phyloP scores from a whole-genome alignment of 2,329 filamentous ascomycete species.

The Arthrobotrys entomopaga region DNA sequence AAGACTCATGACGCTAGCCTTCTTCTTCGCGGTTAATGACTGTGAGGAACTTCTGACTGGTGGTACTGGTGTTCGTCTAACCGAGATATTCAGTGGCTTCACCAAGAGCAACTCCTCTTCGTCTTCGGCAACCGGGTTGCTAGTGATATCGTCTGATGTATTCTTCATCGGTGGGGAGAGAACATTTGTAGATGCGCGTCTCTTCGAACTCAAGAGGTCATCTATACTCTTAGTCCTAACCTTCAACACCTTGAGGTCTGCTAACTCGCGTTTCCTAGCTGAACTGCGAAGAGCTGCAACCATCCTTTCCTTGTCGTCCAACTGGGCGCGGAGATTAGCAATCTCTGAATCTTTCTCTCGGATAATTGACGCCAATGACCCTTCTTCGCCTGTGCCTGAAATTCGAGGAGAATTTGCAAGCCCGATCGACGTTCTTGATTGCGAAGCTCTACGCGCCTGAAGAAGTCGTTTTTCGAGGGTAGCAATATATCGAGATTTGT shows the following conservation, averaged over 20 bases:
- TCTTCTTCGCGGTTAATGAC: slow-evolving; percentile 41
- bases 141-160: slow-evolving; percentile 32
- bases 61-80: slow-evolving; percentile 46
- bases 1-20: slow-evolving; percentile 52
- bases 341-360: slow-evolving; percentile 94
- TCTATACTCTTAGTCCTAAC: slow-evolving; percentile 57
- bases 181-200: slow-evolving; percentile 58
- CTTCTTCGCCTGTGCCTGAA: slow-evolving; percentile 74
- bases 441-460: slow-evolving; percentile 88
- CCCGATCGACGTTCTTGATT: slow-evolving; percentile 83
- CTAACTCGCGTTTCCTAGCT: slow-evolving; percentile 83
- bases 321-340: slow-evolving; percentile 82
- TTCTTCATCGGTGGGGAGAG: slow-evolving; percentile 38
- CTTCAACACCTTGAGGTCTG: slow-evolving; percentile 68
- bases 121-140: slow-evolving; percentile 45
- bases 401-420: slow-evolving; percentile 69
- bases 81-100: slow-evolving; percentile 49
- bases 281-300: slow-evolving; percentile 84
- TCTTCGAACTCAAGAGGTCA: slow-evolving; percentile 54
- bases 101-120: slow-evolving; percentile 48
- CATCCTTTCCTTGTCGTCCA: slow-evolving; percentile 97
- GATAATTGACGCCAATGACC: slow-evolving; percentile 76
- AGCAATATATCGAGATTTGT: slow-evolving; percentile 95
- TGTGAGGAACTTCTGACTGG: slow-evolving; percentile 47
- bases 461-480: slow-evolving; percentile 91